Evolutionary conservation across 2,329 filamentous ascomycete genomes (phyloP), one percentile per base, ranked within the genome.

Genomic region (Neonectria magnoliae): DNA sequence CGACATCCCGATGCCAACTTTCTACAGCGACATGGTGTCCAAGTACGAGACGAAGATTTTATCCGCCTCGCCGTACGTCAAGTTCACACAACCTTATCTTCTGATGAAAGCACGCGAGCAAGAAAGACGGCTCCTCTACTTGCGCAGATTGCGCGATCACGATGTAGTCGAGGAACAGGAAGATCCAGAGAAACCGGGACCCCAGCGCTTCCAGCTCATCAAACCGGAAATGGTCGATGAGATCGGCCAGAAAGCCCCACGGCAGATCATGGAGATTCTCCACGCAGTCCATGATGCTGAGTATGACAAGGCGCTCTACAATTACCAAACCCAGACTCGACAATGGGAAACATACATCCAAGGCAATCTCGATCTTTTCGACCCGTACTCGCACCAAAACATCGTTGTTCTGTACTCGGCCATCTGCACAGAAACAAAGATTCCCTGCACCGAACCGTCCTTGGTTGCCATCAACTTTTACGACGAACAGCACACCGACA

Each of bases 291-390:
- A 98, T 77, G 93, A 98, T 76, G 94, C 94, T 2, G 96, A 99
- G 78, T 98, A 98, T 73, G 94, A 99, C 77, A 97, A 96, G 79
- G 94, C 95, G 1, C 81, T 97, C 36, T 93, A 98, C 79, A 94
- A 94, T 72, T 99, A 98, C 76, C 89, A 94, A 77, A 98, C 93
- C 0, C 95, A 98, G 76, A 97, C 94, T 61, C 89, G 93, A 31
- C 94, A 98, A 71, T 99, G 96, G 96, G 96, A 99, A 76, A 93
- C 93, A 29, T 97, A 97, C 73, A 91, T 98, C 22, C 90, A 95
- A 55, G 93, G 93, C 14, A 97, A 96, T 70, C 83, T 92, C 33
- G 92, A 97, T 74, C 85, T 98, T 1, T 99, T 98, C 72, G 94
- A 99, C 75, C 96, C 97, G 0, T 96, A 94, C 75, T 92, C 93